Percentiles rank a stretch among this genome's conserved stretches.
These are phyloP conservation scores for Arthrinium phaeospermum DNA, from an alignment of 2,329 filamentous ascomycete species.

Conservation along the genomic window DNA sequence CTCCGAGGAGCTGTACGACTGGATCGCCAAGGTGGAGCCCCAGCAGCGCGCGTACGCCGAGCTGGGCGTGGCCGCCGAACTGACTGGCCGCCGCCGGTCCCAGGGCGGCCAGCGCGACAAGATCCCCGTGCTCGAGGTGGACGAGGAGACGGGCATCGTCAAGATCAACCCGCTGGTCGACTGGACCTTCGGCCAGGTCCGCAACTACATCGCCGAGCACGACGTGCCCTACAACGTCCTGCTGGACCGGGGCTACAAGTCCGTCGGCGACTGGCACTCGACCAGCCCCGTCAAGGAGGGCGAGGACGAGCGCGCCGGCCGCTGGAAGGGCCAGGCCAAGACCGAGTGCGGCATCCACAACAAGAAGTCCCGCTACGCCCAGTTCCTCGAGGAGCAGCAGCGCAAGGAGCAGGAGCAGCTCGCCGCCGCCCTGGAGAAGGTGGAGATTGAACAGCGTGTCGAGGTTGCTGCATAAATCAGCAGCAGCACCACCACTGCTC, in stretches of 20 bases:
- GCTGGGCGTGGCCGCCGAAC: constrained; percentile 84
- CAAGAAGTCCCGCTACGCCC: constrained; percentile 90
- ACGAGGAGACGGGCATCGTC: constrained; percentile 84
- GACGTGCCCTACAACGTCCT: constrained; percentile 93
- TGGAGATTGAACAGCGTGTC: constrained; percentile 26
- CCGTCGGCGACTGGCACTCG: constrained; percentile 97
- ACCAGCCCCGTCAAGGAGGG: constrained; percentile 87
- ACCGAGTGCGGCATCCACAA: constrained; percentile 99
- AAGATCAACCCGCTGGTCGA: constrained; percentile 98
- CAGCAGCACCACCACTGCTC: background rate
- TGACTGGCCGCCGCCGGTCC: constrained; percentile 89
- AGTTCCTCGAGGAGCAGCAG: constrained; percentile 79
- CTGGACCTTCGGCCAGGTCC: constrained; percentile 91
- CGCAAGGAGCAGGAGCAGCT: constrained; percentile 63
- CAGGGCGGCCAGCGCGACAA: constrained; percentile 92
- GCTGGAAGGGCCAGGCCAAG: constrained; percentile 96
- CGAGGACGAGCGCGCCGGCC: constrained; percentile 93
- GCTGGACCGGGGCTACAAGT: constrained; percentile 95
- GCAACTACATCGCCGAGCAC: constrained; percentile 84
- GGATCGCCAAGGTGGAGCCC: constrained; percentile 96
- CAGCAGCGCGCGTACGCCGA: constrained; percentile 89
- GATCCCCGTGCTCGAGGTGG: constrained; percentile 90
- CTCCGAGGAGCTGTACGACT: constrained; percentile 92
- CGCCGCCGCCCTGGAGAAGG: constrained; percentile 31
- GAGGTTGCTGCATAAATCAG: background rate